Conservation (phyloP, 345 rosid genomes). For the Citrus sp. region DNA sequence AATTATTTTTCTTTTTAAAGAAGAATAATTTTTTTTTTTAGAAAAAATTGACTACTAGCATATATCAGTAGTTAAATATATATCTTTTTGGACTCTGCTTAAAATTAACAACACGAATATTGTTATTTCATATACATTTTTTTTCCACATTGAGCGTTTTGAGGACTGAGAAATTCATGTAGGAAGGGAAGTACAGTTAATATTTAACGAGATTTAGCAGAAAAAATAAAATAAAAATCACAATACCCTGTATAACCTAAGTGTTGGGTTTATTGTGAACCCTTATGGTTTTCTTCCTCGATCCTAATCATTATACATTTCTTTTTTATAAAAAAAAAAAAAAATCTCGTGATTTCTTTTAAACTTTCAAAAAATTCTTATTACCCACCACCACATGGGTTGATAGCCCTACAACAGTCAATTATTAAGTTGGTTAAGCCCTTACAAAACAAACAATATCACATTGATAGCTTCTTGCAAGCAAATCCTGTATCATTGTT, state of each 20-base stretch:
- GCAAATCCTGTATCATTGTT: slow-evolving; percentile 9
- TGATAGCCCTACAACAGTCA: slow-evolving; percentile 27
- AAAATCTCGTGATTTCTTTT: background rate
- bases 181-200: background rate
- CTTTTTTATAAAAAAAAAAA: no score
- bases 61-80: no score
- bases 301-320: no score
- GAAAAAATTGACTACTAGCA: no score
- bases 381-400: slow-evolving; percentile 31
- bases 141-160: no score
- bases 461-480: slow-evolving; percentile 11
- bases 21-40: no score
- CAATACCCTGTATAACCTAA: no score
- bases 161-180: background rate
- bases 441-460: slow-evolving; percentile 6
- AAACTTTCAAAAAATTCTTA: background rate
- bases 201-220: no score
- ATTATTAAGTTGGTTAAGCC: slow-evolving; percentile 39
- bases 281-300: background rate
- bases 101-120: no score
- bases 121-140: no score
- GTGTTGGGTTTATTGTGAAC: background rate
- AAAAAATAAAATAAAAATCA: no score
- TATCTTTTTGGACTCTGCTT: background rate
- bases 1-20: background rate